These are phyloP conservation scores for Pleurostoma richardsiae DNA, from an alignment of 2,329 filamentous ascomycete species.

Conservation along the genomic window DNA sequence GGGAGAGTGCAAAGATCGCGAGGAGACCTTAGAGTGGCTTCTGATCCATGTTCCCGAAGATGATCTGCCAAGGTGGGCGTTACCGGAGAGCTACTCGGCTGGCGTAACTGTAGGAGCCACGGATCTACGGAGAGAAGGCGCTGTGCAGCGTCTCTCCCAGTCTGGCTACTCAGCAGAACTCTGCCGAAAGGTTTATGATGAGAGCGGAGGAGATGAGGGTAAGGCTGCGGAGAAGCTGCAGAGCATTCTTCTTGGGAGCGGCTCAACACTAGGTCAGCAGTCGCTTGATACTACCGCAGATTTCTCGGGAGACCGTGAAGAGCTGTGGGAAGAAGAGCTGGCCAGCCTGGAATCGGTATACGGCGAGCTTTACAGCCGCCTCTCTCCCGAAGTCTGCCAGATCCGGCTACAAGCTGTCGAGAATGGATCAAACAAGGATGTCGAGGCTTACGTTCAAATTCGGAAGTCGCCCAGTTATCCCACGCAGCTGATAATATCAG, in stretches of 20 bases:
- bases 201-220: conserved; percentile 65
- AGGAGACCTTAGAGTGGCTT: conserved; percentile 93
- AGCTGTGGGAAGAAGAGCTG: conserved; percentile 20
- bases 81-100: conserved; percentile 87
- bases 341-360: conserved; percentile 81
- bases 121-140: conserved; percentile 74
- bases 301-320: not conserved
- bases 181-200: conserved; percentile 72
- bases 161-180: conserved; percentile 84
- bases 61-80: conserved; percentile 85
- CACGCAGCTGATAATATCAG: conserved; percentile 59
- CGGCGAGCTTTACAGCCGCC: conserved; percentile 62
- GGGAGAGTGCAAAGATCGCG: conserved; percentile 80
- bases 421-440: conserved; percentile 41
- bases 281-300: conserved; percentile 5
- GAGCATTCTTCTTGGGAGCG: conserved; percentile 53
- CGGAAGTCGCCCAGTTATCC: conserved; percentile 74
- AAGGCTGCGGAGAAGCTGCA: conserved; percentile 78
- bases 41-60: conserved; percentile 96
- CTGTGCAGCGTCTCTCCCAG: conserved; percentile 74
- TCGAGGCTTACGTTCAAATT: conserved; percentile 58
- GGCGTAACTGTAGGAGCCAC: conserved; percentile 82
- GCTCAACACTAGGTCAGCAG: conserved; percentile 10
- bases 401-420: conserved; percentile 58
- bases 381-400: conserved; percentile 61